Percentiles rank a stretch among this genome's conserved stretches.
Conservation (phyloP, 441 rosid species). For the Gossypium laxum region DNA sequence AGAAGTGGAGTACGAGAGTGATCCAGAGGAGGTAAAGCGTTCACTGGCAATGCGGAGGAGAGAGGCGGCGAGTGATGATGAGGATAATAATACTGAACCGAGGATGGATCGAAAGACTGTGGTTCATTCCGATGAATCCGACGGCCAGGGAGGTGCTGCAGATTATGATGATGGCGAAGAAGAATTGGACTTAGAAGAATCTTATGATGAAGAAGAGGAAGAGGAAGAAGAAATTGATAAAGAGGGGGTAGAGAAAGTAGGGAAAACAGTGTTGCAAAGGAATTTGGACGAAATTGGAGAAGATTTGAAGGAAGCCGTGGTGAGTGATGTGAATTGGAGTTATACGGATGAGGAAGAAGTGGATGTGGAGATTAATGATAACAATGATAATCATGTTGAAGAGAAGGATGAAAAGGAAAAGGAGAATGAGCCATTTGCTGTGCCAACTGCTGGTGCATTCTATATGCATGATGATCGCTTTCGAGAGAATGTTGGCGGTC, state of each 20-base stretch:
- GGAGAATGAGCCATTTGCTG: conserved; percentile 71
- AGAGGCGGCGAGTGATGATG: conserved; percentile 83
- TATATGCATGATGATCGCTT: conserved; percentile 96
- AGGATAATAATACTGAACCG: conserved; percentile 29
- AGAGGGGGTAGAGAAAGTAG: background rate
- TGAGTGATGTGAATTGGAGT: conserved; percentile 19
- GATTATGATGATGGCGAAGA: conserved; percentile 53
- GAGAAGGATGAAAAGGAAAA: conserved; percentile 38
- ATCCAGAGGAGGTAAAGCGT: conserved; percentile 72
- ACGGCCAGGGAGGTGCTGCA: conserved; percentile 53
- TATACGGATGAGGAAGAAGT: conserved; percentile 16
- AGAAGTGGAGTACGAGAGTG: conserved; percentile 77
- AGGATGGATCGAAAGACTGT: conserved; percentile 30
- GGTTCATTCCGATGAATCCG: conserved; percentile 58
- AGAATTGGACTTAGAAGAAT: conserved; percentile 25
- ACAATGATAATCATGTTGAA: conserved; percentile 21
- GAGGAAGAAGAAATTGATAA: background rate
- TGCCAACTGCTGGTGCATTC: conserved; percentile 93
- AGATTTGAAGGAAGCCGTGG: conserved; percentile 15
- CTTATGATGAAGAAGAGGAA: conserved; percentile 18
- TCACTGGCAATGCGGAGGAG: conserved; percentile 59
- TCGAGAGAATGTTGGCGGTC: conserved; percentile 50
- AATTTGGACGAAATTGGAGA: conserved; percentile 11
- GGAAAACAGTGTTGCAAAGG: background rate
- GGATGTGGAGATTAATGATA: conserved; percentile 18